phyloP scores from a whole-genome alignment of 768 basidiomycete species.

The Podaxis sp. region DNA sequence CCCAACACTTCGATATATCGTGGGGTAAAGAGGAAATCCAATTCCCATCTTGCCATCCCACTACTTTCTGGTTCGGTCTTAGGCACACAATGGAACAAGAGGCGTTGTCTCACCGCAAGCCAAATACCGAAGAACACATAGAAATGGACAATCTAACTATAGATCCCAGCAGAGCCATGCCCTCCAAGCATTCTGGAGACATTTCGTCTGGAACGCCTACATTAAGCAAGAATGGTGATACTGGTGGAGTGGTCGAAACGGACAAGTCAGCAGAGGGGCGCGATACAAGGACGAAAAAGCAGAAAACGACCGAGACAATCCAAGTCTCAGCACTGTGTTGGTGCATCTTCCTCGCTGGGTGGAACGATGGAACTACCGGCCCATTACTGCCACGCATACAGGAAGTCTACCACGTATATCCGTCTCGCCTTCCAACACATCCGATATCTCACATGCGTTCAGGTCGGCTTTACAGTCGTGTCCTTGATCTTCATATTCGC shows the following conservation, averaged over 20 bases:
- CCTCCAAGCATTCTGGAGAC: background rate
- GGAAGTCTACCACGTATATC: conserved; percentile 40
- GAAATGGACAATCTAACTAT: background rate
- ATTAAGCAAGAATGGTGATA: background rate
- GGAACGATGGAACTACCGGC: conserved; percentile 75
- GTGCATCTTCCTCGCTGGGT: conserved; percentile 60
- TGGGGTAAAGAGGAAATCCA: too few species aligned
- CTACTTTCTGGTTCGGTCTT: too few species aligned
- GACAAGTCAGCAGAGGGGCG: background rate
- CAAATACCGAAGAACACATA: background rate
- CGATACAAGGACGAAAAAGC: conserved; percentile 16
- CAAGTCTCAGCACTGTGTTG: conserved; percentile 56
- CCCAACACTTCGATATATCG: too few species aligned
- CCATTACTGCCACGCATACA: conserved; percentile 74
- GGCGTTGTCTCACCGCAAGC: background rate
- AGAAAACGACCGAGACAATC: conserved; percentile 24
- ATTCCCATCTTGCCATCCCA: too few species aligned
- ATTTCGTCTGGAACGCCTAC: background rate
- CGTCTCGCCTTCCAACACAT: background rate
- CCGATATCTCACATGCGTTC: background rate
- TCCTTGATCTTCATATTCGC: conserved; percentile 53
- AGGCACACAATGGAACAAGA: background rate
- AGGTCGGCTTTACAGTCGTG: conserved; percentile 50
- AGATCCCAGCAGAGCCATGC: too few species aligned
- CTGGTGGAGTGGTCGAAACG: background rate